Base-by-base conservation (phyloP, 768 basidiomycete genomes). In the Boletellus ananiceps region DNA sequence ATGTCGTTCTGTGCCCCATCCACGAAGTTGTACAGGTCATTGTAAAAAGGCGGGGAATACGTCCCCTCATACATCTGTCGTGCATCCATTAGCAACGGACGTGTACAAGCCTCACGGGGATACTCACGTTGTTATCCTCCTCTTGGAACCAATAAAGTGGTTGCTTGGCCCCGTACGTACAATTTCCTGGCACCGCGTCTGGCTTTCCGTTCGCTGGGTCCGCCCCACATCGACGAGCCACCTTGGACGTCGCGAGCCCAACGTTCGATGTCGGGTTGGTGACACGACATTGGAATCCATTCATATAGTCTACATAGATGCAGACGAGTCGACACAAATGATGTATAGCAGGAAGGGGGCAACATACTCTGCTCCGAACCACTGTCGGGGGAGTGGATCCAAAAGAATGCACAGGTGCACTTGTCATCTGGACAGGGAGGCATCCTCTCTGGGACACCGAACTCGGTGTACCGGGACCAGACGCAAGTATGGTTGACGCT, bases 1-100 rank as follows among this genome's bases (percentile, higher is more conserved):
- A 88, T 87, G 62, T 88, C 85, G 46, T 77, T 61, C 62, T 92
- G 88, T 0, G 86, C 70, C 8, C 88, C 87, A 59, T 90, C 81
- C 9, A 54, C 49, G 65, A 86, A 90, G 59, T 83, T 83, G 73
- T 86, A 89, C 13, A 80, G 67, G 51, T 80, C 77, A 58, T 76
- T 82, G 67, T 90, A 90, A 49, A 78, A 76, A 0, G 83, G 84
- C 15, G 83, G 84, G 3, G 81, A 69, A 57, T 72, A 77, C 0
- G 72, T 59, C 44, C 77, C 83, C 64, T 85, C 83, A 49, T 82
- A 83, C 78, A 85, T 82, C 82, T 84, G 58, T 5, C 19, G 23
- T 14, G 7, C 5, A 34, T 5, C 4, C 19, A 23, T 52, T 33
- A 51, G 50, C 1, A 15, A 31, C n/a, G 5, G 18, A n/a, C 43